Base-by-base conservation (phyloP, 2,329 filamentous ascomycete species). In the Aspergillus sp. region DNA sequence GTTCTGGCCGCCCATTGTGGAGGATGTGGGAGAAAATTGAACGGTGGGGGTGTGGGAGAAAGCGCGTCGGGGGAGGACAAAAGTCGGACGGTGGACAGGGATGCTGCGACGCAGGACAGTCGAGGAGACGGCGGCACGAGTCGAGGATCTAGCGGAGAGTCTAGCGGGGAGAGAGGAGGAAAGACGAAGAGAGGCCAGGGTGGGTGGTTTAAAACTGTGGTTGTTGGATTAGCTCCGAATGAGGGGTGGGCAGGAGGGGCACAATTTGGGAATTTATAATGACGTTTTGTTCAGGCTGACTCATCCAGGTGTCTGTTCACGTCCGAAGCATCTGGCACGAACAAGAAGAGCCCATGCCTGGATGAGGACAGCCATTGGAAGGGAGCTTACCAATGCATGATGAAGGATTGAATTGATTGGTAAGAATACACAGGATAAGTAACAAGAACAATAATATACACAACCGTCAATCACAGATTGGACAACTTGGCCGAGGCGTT, bases 11-110 rank as follows among this genome's bases (percentile, higher is more conserved):
- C 51, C 46, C 60, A 62, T 78, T 57, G 64, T 64, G 13, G 68
- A 47, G 20, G 75, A 49, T 25, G 76, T 71, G 73, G 77, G 68
- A 68, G 70, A 70, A 32, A 71, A 74, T 58, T 71, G 70, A 54
- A 73, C 74, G 23, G 62, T 42, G 40, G 56, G 57, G 41, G 66
- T 59, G 29, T 59, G 60, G 40, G 66, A 64, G 55, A 72, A 72
- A 41, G 62, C 42, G 44, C 66, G 64, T 57, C 50, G 49, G 44
- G 38, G 49, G 53, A 50, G 23, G 36, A 45, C 44, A 50, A 45
- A 42, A 46, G 38, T 42, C 48, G 53, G 32, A 53, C 45, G 29
- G 46, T 19, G 17, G 45, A 53, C 16, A 45, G 49, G 38, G 29
- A 31, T 23, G 45, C 25, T 29, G 25, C 25, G 36, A 25, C 45